A percentile compares a stretch with the other conserved stretches of the same genome.
Evolutionary conservation across 164 flowering plant genomes (phyloP).

Genomic region (Dillenia turbinata): DNA sequence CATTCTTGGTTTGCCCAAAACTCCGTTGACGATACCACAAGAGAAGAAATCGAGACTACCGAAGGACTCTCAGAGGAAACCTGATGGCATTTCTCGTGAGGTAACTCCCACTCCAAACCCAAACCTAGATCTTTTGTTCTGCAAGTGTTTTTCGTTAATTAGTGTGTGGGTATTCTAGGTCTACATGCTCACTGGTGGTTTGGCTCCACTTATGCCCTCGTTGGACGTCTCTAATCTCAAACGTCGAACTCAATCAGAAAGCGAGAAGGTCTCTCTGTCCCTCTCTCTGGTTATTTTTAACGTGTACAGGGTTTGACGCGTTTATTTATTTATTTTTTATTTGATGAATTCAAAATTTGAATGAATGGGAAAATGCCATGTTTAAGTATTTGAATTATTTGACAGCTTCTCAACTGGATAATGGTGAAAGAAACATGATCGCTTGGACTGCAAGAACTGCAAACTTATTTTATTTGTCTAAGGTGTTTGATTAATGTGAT

Average conservation of each 20-base stretch:
- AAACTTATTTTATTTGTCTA: too few species aligned
- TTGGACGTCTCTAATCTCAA: slow-evolving; percentile 69
- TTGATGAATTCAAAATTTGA: too few species aligned
- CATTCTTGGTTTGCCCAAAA: slow-evolving; percentile 82
- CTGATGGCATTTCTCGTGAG: slow-evolving; percentile 99
- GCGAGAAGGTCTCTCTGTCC: slow-evolving; percentile 54
- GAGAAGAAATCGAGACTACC: slow-evolving; percentile 85
- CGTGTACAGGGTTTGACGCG: too few species aligned
- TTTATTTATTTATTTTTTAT: too few species aligned
- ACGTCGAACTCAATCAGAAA: slow-evolving; percentile 46
- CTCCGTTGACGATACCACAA: slow-evolving; percentile 31
- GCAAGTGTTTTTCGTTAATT: background rate
- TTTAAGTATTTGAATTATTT: too few species aligned
- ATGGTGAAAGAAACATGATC: too few species aligned
- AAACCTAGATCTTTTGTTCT: background rate
- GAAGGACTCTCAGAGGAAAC: slow-evolving; percentile 91
- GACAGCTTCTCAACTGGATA: too few species aligned
- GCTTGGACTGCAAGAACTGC: too few species aligned
- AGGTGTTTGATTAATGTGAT: too few species aligned
- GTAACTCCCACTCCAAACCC: slow-evolving; percentile 20
- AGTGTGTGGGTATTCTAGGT: slow-evolving; percentile 38
- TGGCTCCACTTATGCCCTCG: slow-evolving; percentile 91
- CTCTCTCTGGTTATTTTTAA: too few species aligned
- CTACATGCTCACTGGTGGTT: slow-evolving; percentile 92
- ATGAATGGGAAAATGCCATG: too few species aligned